These are phyloP conservation scores for Parascedosporium putredinis DNA, from an alignment of 2,329 filamentous ascomycete species.

Conservation along the genomic window DNA sequence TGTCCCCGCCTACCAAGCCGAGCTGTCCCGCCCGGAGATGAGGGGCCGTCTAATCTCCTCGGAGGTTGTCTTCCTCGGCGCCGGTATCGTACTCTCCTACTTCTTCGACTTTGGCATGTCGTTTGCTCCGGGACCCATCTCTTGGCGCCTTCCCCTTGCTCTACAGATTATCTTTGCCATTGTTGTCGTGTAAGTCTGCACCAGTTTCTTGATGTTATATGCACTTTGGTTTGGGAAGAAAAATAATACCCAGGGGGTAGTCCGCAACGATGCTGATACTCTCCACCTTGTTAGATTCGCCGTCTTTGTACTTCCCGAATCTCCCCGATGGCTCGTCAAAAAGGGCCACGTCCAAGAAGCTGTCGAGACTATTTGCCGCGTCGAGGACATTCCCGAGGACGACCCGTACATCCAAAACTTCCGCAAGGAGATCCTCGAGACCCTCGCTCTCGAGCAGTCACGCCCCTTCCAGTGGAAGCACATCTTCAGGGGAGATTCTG, in stretches of 20 bases:
- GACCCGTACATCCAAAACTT: slow-evolving; percentile 1
- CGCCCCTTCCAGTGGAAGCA: slow-evolving; percentile 1
- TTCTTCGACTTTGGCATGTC: slow-evolving; percentile 22
- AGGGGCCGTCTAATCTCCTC: slow-evolving; percentile 44
- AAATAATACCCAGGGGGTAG: no score
- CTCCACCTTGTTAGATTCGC: slow-evolving; percentile 21
- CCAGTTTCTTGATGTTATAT: no score
- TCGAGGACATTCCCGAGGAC: slow-evolving; percentile 14
- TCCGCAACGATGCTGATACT: no score
- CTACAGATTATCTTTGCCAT: slow-evolving; percentile 27
- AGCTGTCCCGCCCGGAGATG: slow-evolving; percentile 36
- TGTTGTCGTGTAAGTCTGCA: slow-evolving; percentile 14
- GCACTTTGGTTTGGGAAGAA: no score
- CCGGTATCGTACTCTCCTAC: slow-evolving; percentile 33
- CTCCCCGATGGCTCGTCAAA: slow-evolving; percentile 28
- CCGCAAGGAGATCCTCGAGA: slow-evolving; percentile 14
- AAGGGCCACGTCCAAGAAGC: slow-evolving; percentile 26
- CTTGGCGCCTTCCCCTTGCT: slow-evolving; percentile 45
- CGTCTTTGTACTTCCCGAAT: slow-evolving; percentile 28
- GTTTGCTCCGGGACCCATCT: slow-evolving; percentile 21
- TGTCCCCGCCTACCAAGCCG: slow-evolving; percentile 45
- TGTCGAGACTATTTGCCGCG: slow-evolving; percentile 17
- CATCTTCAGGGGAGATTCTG: slow-evolving; percentile 11
- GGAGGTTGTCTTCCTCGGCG: slow-evolving; percentile 41
- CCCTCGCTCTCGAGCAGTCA: slow-evolving; percentile 34